Conservation (phyloP, 2,329 filamentous ascomycete genomes). For the Neurospora sp. region DNA sequence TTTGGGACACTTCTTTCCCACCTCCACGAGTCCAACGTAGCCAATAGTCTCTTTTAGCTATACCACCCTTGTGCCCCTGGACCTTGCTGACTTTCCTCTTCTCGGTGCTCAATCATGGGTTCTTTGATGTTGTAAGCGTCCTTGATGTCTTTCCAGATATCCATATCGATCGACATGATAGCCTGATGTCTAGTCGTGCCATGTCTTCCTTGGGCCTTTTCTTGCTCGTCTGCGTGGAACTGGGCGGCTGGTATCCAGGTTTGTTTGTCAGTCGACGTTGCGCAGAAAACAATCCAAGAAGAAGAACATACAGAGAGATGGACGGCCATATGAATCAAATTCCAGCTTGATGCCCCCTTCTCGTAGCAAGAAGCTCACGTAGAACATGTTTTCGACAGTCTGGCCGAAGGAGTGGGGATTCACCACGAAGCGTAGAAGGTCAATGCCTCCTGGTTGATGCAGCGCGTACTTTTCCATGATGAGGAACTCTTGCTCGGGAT, state of each 20-base stretch:
- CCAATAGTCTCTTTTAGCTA: constrained; percentile 22
- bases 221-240: constrained; percentile 34
- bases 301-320: constrained; percentile 62
- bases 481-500: constrained; percentile 31
- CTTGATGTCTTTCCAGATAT: constrained; percentile 71
- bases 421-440: constrained; percentile 77
- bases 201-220: constrained; percentile 27
- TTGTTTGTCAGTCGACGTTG: constrained; percentile 18
- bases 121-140: constrained; percentile 66
- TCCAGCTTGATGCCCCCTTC: constrained; percentile 72
- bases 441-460: constrained; percentile 59
- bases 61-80: constrained; percentile 58
- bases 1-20: background rate
- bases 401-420: constrained; percentile 89
- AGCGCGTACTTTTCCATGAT: constrained; percentile 60
- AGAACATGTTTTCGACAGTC: constrained; percentile 94
- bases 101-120: constrained; percentile 75
- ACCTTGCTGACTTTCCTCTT: constrained; percentile 42
- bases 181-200: constrained; percentile 68
- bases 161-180: constrained; percentile 79
- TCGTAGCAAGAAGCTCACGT: constrained; percentile 85
- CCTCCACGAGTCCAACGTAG: too few relatives aligned
- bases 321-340: constrained; percentile 62
- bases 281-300: constrained; percentile 19
- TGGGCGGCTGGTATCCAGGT: constrained; percentile 26